These are phyloP conservation scores for Dendrocalamus latiflorus DNA, from an alignment of 202 grass and related monocot genomes.

Conservation along the genomic window DNA sequence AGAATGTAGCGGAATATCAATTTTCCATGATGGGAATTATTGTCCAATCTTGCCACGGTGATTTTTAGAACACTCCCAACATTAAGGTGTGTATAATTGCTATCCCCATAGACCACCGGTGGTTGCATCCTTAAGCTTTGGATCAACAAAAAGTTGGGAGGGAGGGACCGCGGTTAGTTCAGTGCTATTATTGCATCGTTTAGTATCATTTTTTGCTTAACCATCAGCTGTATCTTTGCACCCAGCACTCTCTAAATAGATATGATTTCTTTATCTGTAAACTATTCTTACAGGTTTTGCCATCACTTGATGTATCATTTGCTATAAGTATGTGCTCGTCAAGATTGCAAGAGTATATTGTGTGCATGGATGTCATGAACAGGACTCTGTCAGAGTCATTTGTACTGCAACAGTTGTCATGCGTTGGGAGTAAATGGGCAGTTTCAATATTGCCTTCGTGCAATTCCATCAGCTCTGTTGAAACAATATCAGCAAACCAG, in stretches of 20 bases:
- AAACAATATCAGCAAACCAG: conserved; percentile 64
- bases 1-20: not conserved
- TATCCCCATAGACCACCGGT: not conserved
- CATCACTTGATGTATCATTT: conserved; percentile 84
- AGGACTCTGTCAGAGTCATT: conserved; percentile 63
- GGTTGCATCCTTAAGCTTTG: not conserved
- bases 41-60: not conserved
- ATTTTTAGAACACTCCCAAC: not conserved
- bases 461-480: conserved; percentile 47
- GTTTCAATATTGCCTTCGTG: conserved; percentile 65
- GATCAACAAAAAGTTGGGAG: not conserved
- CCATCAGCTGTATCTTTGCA: not conserved
- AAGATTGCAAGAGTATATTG: conserved; percentile 83
- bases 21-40: not conserved
- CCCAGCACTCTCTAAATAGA: not conserved
- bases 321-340: no score
- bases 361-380: conserved; percentile 77
- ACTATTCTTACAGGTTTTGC: conserved; percentile 59
- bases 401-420: conserved; percentile 76
- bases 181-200: not conserved
- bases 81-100: not conserved
- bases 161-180: not conserved
- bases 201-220: conserved; percentile 2
- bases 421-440: conserved; percentile 63
- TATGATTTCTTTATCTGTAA: not conserved